A percentile compares a stretch with the other conserved stretches of the same genome.
Conservation (phyloP, 331 rosid genomes). For the Pyracantha coccinea region DNA sequence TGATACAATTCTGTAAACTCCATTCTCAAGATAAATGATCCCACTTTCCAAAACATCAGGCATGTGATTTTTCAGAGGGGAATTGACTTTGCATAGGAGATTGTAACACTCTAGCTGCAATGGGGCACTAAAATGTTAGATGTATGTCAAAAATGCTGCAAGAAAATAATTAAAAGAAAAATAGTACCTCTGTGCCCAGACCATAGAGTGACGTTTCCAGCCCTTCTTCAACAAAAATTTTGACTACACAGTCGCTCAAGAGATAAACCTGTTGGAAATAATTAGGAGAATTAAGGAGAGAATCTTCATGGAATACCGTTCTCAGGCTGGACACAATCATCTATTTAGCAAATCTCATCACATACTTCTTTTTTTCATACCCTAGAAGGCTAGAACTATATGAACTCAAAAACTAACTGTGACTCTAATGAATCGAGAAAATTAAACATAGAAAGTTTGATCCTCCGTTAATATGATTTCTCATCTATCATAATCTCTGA, state of each 20-base stretch:
- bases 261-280: conserved; percentile 66
- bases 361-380: too few species aligned
- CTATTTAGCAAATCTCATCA: too few species aligned
- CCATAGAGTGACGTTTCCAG: conserved; percentile 75
- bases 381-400: too few species aligned
- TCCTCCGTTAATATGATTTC: too few species aligned
- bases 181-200: conserved; percentile 86
- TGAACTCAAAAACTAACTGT: too few species aligned
- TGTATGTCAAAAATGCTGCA: conserved; percentile 13
- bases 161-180: conserved; percentile 10
- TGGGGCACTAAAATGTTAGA: conserved; percentile 24
- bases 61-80: conserved; percentile 57
- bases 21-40: conserved; percentile 66
- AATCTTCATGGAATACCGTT: background rate
- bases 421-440: too few species aligned
- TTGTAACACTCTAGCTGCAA: conserved; percentile 76
- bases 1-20: conserved; percentile 43
- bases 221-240: conserved; percentile 86
- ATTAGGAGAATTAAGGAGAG: conserved; percentile 12
- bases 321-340: background rate
- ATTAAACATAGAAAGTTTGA: too few species aligned
- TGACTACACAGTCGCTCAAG: conserved; percentile 51
- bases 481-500: too few species aligned
- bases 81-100: conserved; percentile 49
- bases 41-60: conserved; percentile 74